phyloP scores from a whole-genome alignment of 106 monocot genomes.

The Gastrodia elata region DNA sequence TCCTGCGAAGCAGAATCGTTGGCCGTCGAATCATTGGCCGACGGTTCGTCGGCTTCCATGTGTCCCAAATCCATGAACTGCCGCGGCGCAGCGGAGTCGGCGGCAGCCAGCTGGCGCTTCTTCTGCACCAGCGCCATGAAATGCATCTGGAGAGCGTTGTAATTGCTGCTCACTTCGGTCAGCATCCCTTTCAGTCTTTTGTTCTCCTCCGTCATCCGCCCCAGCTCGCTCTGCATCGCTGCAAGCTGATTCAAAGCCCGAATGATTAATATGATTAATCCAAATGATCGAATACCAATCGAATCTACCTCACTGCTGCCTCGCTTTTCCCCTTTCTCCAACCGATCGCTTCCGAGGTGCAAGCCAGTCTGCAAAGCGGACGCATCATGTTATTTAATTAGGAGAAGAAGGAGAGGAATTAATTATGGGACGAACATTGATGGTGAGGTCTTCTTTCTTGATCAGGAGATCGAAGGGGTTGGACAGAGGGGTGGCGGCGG shows the following conservation, averaged over 20 bases:
- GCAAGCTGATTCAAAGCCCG: conserved; percentile 22
- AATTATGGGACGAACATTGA: conserved; percentile 33
- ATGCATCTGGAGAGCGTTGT: conserved; percentile 61
- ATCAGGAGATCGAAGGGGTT: conserved; percentile 15
- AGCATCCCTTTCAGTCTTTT: conserved; percentile 45
- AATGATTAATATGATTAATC: not conserved
- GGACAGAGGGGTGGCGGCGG: not conserved
- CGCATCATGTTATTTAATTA: not conserved
- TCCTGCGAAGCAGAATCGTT: conserved; percentile 2
- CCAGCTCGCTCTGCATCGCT: conserved; percentile 39
- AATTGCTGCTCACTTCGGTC: conserved; percentile 48
- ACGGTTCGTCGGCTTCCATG: conserved; percentile 18
- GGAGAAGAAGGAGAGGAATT: not conserved
- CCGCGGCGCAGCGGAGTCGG: conserved; percentile 31
- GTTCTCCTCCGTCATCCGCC: conserved; percentile 68
- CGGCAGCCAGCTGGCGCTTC: conserved; percentile 2
- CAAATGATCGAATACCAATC: not conserved
- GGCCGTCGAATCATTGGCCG: conserved; percentile 56
- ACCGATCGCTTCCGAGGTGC: conserved; percentile 54
- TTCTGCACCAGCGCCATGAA: conserved; percentile 53
- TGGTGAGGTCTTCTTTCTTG: conserved; percentile 46
- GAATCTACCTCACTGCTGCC: conserved; percentile 37
- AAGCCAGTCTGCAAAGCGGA: conserved; percentile 70
- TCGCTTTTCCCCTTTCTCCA: conserved; percentile 39
- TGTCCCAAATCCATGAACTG: conserved; percentile 78